Percentiles rank a stretch among this genome's conserved stretches.
phyloP scores from a whole-genome alignment of 116 monocot species.

The Papilionanthe hybrid region DNA sequence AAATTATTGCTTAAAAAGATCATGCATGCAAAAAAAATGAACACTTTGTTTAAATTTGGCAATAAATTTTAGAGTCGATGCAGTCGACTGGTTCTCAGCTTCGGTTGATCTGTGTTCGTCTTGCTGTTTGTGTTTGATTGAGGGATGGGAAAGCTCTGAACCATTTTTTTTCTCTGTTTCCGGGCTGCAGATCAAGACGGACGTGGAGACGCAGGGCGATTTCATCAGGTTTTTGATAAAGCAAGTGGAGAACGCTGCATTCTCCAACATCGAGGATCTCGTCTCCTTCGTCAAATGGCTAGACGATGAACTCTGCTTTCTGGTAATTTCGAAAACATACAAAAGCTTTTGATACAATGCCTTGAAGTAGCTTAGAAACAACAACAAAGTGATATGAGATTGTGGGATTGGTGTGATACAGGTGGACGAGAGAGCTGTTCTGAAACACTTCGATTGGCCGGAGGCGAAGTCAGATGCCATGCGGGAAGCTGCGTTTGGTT shows the following conservation, averaged over 20 bases:
- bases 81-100: no score
- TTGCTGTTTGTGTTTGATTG: neutral
- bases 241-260: constrained; percentile 64
- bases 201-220: constrained; percentile 95
- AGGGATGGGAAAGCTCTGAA: neutral
- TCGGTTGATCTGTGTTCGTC: no score
- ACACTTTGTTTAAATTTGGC: no score
- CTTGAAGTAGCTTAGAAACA: neutral
- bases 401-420: constrained; percentile 10
- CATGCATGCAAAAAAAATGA: no score
- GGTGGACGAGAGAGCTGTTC: constrained; percentile 97
- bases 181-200: constrained; percentile 72
- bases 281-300: constrained; percentile 99
- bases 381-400: neutral
- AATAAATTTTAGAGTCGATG: no score
- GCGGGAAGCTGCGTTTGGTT: constrained; percentile 96
- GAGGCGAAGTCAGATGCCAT: constrained; percentile 93
- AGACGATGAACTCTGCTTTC: constrained; percentile 92
- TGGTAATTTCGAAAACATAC: constrained; percentile 34
- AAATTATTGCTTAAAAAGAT: no score
- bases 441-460: constrained; percentile 99
- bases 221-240: constrained; percentile 84
- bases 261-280: constrained; percentile 82
- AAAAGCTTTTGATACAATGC: neutral
- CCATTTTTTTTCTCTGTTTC: neutral